Base-by-base conservation (phyloP, 805 yeast genomes). In the Cyberlindnera xishuangbannaensis region DNA sequence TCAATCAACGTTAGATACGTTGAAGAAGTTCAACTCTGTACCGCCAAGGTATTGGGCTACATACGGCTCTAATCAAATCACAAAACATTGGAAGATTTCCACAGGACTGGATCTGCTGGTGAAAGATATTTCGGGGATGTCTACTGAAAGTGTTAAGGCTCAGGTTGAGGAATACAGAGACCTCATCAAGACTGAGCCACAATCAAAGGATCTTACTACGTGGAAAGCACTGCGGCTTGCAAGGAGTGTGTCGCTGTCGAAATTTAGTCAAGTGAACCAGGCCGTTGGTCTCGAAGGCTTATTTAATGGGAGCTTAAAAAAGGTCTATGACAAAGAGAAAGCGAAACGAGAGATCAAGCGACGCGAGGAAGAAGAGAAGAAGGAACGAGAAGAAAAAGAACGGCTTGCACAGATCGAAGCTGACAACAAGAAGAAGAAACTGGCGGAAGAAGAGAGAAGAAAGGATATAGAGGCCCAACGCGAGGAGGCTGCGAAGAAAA, bases 201-300 rank as follows among this genome's bases (percentile, higher is more conserved):
- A 13, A 3, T 19, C 15, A 2, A 36, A 39, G 7, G 54, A 51
- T 2, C 38, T 61, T 3, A 34, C 44, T 14, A 56, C 55, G 15
- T 70, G 76, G 76, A 63, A 65, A 33, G 62, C 61, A 1, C 41
- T 69, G 26, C 58, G 76, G 33, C 48, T 61, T 5, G 55, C 69
- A 4, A 50, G 73, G 39, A 53, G 54, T 5, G 53, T 54, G 7
- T 45, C 53, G 21, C 41, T 72, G 44, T 56, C 58, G 33, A 53
- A 62, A 17, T 62, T 69, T 27, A 53, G 45, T 18, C 52, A 56
- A 11, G 62, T 62, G 11, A 55, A 58, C 34, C 64, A 56, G 26
- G 37, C 40, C 0, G 44, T 49, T 7, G 72, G 71, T 10, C 36
- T 63, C 9, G 48, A 48, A 4, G 72, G 72, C 3, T 40, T 67